Evolutionary conservation across 2,329 filamentous ascomycete species (phyloP).

Genomic region (Ophiostoma ips): DNA sequence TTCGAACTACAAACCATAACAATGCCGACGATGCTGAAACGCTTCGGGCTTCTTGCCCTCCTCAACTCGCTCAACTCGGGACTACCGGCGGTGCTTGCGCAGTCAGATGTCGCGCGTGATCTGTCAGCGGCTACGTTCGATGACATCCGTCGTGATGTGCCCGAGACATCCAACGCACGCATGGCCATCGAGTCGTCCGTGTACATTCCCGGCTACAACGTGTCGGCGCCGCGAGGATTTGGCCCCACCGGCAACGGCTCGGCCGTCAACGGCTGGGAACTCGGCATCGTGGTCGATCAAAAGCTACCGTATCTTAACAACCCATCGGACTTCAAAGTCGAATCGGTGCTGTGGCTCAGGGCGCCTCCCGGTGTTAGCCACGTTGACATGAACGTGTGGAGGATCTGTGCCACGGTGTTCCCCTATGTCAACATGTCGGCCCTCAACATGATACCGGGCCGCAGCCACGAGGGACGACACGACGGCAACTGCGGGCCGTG

Average conservation of each 20-base stretch:
- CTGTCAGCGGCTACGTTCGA: slow-evolving; percentile 1
- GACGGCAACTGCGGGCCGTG: slow-evolving; percentile 4
- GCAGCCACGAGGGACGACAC: too few relatives aligned
- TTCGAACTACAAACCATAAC: slow-evolving; percentile 14
- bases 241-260: slow-evolving; percentile 7
- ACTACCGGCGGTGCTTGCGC: neutral
- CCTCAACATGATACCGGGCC: neutral
- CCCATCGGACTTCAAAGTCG: neutral
- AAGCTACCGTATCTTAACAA: slow-evolving; percentile 2
- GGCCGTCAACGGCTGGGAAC: slow-evolving; percentile 6
- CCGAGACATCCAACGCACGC: slow-evolving; percentile 1
- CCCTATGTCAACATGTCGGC: slow-evolving; percentile 4
- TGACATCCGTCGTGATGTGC: slow-evolving; percentile 1
- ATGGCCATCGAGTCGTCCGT: slow-evolving; percentile 2
- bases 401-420: slow-evolving; percentile 9
- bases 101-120: slow-evolving; percentile 1
- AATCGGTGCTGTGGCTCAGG: slow-evolving; percentile 1
- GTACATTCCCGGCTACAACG: slow-evolving; percentile 6
- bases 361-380: neutral
- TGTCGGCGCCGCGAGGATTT: slow-evolving; percentile 5
- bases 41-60: too few relatives aligned
- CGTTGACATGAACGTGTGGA: slow-evolving; percentile 5
- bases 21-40: too few relatives aligned
- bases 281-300: slow-evolving; percentile 5
- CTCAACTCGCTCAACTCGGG: too few relatives aligned